Base-by-base conservation (phyloP, 176 grass and related monocot species). In the Oryza glaberrima region DNA sequence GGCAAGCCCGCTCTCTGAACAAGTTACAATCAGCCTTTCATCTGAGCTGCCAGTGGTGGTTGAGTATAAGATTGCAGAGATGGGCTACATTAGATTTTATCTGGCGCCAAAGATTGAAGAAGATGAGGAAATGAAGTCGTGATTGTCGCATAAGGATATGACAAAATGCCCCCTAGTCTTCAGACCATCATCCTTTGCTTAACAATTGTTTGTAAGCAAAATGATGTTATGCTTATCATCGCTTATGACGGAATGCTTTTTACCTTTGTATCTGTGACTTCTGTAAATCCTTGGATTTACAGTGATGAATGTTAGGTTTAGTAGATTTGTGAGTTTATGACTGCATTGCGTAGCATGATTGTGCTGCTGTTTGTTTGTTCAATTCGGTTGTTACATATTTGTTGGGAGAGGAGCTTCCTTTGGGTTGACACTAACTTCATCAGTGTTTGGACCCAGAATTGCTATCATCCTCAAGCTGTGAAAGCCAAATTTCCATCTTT, bases 41-140 rank as follows among this genome's bases (percentile, higher is more conserved):
- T 95, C 93, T 12, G 95, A 98, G 47, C 69, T 98, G 22, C 95
- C 93, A 1, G 93, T 95, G 44, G 95, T 95, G 19, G 95, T 98
- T 9, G 95, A 98, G 80, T 98, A 98, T 80, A 98, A 95, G 84
- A 95, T 95, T 0, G 95, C 76, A 2, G 95, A 98, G 80, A 98
- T 95, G 95, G 93, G 95, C 0, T 98, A 95, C 82, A 88, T 98
- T 6, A 87, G 91, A 28, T 98, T 84, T 68, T 98, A 93, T 72
- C 84, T 98, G 12, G 95, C 95, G 10, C 95, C 95, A 4, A 93
- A 98, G 91, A 93, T 98, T 0, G 94, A 97, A 85, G 95, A 98
- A 38, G 95, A 98, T 19, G 95, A 93, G 79, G 95, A 94, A 5
- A 98, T 93, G 92, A 91, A 94, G 61, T 2, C 91, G 13, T 98